Percentiles rank a stretch among this genome's conserved stretches.
Evolutionary conservation across 2,329 filamentous ascomycete genomes (phyloP).

Genomic region (Nemania abortiva): DNA sequence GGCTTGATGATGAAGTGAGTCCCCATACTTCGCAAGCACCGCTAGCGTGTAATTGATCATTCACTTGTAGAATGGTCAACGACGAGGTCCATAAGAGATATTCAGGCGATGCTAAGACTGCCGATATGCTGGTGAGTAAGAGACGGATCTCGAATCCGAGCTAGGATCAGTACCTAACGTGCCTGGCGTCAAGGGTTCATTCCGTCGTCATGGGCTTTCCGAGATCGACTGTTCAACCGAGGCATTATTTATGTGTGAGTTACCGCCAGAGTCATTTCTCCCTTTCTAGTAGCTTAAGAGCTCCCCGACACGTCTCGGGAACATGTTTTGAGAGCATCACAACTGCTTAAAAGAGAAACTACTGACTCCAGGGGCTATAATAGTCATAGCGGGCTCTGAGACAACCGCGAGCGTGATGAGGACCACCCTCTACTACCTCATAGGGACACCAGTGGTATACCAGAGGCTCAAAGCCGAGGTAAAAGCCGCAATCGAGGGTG

Average conservation of each 20-base stretch:
- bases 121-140: slow-evolving; percentile 43
- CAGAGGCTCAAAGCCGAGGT: slow-evolving; percentile 60
- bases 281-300: no score
- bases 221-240: slow-evolving; percentile 50
- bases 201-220: slow-evolving; percentile 50
- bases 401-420: slow-evolving; percentile 64
- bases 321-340: no score
- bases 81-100: slow-evolving; percentile 30
- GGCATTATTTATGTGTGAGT: slow-evolving; percentile 43
- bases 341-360: no score
- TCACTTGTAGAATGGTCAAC: slow-evolving; percentile 28
- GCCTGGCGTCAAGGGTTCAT: slow-evolving; percentile 46
- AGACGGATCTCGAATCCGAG: not conserved
- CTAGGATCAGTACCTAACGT: not conserved
- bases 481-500: slow-evolving; percentile 51
- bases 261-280: no score
- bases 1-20: slow-evolving; percentile 44
- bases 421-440: slow-evolving; percentile 60
- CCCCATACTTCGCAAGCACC: not conserved
- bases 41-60: not conserved
- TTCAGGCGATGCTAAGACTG: slow-evolving; percentile 6
- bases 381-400: slow-evolving; percentile 57
- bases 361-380: no score
- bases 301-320: no score
- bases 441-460: slow-evolving; percentile 59